These are phyloP conservation scores for Rhodotorula sp. DNA, from an alignment of 1,284 basidiomycete species.

Conservation along the genomic window DNA sequence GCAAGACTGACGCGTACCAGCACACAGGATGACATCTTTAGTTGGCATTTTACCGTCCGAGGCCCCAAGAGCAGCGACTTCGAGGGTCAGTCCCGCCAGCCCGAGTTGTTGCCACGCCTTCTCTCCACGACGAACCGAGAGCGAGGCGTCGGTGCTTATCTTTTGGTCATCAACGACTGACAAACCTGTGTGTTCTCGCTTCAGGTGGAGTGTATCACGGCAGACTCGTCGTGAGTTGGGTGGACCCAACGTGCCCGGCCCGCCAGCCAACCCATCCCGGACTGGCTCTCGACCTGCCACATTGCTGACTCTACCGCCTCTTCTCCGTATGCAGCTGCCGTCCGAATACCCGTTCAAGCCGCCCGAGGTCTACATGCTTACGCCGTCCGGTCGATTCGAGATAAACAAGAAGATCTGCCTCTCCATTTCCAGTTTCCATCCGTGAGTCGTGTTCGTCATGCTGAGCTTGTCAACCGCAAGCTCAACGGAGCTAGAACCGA, in stretches of 20 bases:
- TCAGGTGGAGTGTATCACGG: conserved; percentile 40
- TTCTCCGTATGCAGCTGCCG: conserved; percentile 43
- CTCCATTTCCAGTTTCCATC: conserved; percentile 50
- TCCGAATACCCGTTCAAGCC: conserved; percentile 51
- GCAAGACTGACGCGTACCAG: background rate
- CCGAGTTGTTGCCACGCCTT: background rate
- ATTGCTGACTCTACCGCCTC: background rate
- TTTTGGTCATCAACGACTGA: too few relatives aligned
- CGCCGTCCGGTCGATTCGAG: conserved; percentile 51
- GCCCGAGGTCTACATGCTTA: conserved; percentile 49
- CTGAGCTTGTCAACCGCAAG: too few relatives aligned
- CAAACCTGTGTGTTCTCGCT: too few relatives aligned
- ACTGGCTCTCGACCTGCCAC: conserved; percentile 32
- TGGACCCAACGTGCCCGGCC: conserved; percentile 37
- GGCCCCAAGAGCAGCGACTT: conserved; percentile 80
- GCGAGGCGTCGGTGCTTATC: too few relatives aligned
- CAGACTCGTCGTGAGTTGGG: conserved; percentile 44
- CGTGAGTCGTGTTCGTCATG: conserved; percentile 28
- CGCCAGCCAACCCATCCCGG: conserved; percentile 38
- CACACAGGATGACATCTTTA: conserved; percentile 52
- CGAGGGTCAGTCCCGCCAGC: conserved; percentile 60
- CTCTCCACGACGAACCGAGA: too few relatives aligned
- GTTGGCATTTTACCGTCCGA: conserved; percentile 96
- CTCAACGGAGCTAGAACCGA: too few relatives aligned
- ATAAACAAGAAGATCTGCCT: conserved; percentile 41